These are phyloP conservation scores for Chaetomiaceae sp. DNA, from an alignment of 2,329 filamentous ascomycete genomes.

Conservation along the genomic window DNA sequence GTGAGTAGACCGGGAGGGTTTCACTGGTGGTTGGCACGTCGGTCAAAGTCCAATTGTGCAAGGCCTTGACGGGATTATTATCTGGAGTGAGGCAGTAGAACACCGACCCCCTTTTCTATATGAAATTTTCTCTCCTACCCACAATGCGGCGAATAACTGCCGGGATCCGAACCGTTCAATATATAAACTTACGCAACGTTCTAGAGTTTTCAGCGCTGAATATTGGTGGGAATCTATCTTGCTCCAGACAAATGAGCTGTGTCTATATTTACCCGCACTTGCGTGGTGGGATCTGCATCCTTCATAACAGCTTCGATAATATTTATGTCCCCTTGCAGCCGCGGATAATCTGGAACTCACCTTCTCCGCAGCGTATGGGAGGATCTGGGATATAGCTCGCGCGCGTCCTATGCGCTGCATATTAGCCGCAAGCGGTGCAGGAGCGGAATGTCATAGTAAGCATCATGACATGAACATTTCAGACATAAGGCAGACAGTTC, in stretches of 20 bases:
- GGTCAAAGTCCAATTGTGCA: too few relatives aligned
- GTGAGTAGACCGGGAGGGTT: too few relatives aligned
- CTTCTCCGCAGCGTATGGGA: background rate
- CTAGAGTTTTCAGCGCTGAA: background rate
- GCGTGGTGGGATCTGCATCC: background rate
- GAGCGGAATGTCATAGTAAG: background rate
- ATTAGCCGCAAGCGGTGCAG: background rate
- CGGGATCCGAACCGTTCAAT: background rate
- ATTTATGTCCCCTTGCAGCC: background rate
- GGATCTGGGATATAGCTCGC: background rate
- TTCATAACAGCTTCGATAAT: background rate
- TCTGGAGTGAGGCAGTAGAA: too few relatives aligned
- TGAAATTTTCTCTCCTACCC: too few relatives aligned
- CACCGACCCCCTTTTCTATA: too few relatives aligned
- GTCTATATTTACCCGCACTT: slow-evolving; percentile 4
- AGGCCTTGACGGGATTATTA: too few relatives aligned
- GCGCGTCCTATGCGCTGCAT: background rate
- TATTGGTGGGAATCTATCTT: background rate
- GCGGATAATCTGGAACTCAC: background rate
- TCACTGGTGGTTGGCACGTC: too few relatives aligned
- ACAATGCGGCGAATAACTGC: background rate
- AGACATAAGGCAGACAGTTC: too few relatives aligned
- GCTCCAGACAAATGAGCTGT: background rate
- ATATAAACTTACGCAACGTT: background rate
- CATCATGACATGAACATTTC: too few relatives aligned